Base-by-base conservation (phyloP, 768 basidiomycete species). In the Termitomyces sp. region DNA sequence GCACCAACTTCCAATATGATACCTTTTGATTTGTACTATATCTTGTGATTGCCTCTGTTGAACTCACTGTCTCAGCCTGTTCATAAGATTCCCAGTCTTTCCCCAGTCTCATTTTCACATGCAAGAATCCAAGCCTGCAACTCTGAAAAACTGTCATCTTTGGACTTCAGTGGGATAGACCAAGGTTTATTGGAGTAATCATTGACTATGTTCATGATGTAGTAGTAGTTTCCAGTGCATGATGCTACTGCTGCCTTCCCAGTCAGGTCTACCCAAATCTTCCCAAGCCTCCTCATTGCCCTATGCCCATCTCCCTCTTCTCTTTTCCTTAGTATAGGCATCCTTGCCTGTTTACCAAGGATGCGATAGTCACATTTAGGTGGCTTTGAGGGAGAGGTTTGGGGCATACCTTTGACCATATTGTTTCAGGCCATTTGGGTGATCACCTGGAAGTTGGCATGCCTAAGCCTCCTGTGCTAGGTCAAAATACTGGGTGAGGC, bases 81-180 rank as follows among this genome's bases (percentile, higher is more conserved):
- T 1, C 42, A 11, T 17, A 66, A 61, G 1, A 58, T 60, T 0
- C 52, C 57, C 1, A 73, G 65, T 3, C 55, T 60, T 1, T 53
- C n/a, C 0, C 67, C 66, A 2, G 67, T 70, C 37, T 71, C 63
- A 0, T 40, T 42, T 34, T 77, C 70, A 2, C 59, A 46, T 0
- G 63, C 67, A 0, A 63, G 14, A 6, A 67, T 58, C 77, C 79
- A 80, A 0, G 63, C 66, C 15, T 69, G 67, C 5, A 66, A 63
- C 29, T 75, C 73, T 17, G 17, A 3, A 34, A 50, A 50, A 7
- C 14, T 6, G 2, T 49, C 6, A 5, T 7, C 5, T 3, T 32
- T 49, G 3, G 12, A 11, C 15, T 49, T 49, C 14, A 32, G 2
- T 1, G 25, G 46, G 11, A 47, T 47, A 4, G 46, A 47, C 46